Evolutionary conservation across 139 green algal genomes (phyloP).

Genomic region (Pycnococcus provasolii): DNA sequence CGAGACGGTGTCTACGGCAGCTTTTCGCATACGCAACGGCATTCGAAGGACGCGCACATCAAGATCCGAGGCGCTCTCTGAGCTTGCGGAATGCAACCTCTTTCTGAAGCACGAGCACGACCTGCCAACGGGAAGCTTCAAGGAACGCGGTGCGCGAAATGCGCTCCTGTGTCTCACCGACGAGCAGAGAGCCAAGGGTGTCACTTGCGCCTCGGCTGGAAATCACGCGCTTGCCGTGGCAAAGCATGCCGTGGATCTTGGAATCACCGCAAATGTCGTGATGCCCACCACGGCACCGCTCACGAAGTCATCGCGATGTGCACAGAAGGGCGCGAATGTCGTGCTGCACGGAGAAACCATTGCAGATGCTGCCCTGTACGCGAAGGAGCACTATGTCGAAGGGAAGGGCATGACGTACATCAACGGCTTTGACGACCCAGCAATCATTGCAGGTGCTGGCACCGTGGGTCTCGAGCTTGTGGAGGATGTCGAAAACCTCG

Average conservation of each 20-base stretch:
- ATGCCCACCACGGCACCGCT: conserved; percentile 27
- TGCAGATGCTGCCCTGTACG: conserved; percentile 20
- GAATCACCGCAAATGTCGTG: conserved; percentile 20
- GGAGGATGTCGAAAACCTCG: conserved; percentile 25
- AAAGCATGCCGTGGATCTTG: conserved; percentile 12
- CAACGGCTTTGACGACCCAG: conserved; percentile 31
- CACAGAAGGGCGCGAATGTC: conserved; percentile 21
- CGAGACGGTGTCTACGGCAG: conserved; percentile 11
- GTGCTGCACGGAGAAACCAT: conserved; percentile 23
- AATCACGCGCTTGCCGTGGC: conserved; percentile 28
- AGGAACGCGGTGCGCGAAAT: conserved; percentile 23
- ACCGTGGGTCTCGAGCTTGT: conserved; percentile 30
- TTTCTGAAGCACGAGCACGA: conserved; percentile 25
- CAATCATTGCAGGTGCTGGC: conserved; percentile 28
- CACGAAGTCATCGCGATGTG: conserved; percentile 26
- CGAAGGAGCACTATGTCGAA: conserved; percentile 4
- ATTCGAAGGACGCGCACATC: conserved; percentile 1
- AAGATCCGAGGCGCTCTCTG: neutral
- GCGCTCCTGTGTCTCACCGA: conserved; percentile 9
- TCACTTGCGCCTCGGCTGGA: conserved; percentile 17
- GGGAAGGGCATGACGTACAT: conserved; percentile 26
- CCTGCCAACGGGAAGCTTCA: conserved; percentile 22
- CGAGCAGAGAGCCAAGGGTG: conserved; percentile 3
- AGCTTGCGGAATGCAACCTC: conserved; percentile 1
- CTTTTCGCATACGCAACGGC: neutral